phyloP scores from a whole-genome alignment of 176 grass and related monocot genomes.

The Triticum monococcum region DNA sequence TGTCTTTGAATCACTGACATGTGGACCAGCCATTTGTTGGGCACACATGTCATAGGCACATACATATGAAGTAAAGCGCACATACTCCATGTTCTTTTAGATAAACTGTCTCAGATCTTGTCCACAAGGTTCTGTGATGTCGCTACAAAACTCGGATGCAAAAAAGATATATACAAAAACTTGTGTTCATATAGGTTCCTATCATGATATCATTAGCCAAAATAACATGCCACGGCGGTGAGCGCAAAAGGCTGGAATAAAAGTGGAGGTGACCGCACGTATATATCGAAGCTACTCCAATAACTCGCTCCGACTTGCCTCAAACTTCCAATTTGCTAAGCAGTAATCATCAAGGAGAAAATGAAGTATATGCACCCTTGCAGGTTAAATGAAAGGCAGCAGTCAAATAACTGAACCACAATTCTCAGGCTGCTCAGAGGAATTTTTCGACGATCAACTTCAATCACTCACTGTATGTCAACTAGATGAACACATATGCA shows the following conservation, averaged over 20 bases:
- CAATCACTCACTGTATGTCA: neutral
- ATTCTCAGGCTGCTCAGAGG: neutral
- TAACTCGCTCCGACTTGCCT: neutral
- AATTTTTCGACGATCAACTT: neutral
- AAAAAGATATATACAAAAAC: slow-evolving; percentile 21
- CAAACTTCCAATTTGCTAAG: neutral
- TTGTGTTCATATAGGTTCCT: slow-evolving; percentile 2
- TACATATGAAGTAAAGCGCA: no score
- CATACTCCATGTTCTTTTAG: no score
- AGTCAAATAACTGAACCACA: neutral
- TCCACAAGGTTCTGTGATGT: neutral
- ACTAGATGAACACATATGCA: slow-evolving; percentile 4
- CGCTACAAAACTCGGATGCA: neutral
- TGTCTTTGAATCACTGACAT: no score
- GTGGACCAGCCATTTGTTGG: no score
- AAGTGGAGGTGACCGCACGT: neutral
- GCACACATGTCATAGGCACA: no score
- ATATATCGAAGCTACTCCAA: neutral
- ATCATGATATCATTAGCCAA: neutral
- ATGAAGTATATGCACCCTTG: neutral
- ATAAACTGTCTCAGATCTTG: slow-evolving; percentile 10
- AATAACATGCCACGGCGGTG: neutral
- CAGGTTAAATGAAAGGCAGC: neutral
- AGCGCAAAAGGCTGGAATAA: neutral
- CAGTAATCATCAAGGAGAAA: neutral